Conservation (phyloP, 495 filamentous ascomycete genomes). For the Penicillium tannophilum region DNA sequence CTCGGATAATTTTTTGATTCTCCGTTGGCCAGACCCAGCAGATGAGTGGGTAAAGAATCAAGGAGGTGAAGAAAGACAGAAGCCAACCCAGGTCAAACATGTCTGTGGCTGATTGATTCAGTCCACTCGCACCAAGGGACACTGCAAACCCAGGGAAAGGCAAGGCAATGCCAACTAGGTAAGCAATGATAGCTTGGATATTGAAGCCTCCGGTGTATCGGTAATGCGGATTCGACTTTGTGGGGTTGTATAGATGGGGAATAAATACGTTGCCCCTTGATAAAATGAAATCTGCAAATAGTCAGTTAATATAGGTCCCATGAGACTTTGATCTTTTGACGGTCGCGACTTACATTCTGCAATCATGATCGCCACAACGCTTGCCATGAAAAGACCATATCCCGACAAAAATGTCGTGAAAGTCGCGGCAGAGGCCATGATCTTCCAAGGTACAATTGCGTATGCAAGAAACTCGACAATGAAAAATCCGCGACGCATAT, state of each 20-base stretch:
- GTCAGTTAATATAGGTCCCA: neutral
- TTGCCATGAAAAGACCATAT: slow-evolving; percentile 2
- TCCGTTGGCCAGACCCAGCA: slow-evolving; percentile 4
- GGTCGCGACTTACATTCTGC: neutral
- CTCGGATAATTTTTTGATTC: neutral
- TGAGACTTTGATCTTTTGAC: neutral
- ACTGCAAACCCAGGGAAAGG: slow-evolving; percentile 1
- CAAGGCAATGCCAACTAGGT: slow-evolving; percentile 3
- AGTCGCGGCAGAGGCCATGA: neutral
- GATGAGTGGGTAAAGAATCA: slow-evolving; percentile 2
- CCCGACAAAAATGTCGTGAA: neutral
- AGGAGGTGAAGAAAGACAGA: neutral
- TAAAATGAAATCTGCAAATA: neutral
- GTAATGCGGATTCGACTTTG: neutral
- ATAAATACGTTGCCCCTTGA: neutral
- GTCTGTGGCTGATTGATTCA: neutral
- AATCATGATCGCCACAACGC: neutral
- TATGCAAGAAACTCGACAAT: neutral
- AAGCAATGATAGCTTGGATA: slow-evolving; percentile 1
- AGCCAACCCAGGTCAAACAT: slow-evolving; percentile 5
- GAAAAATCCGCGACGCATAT: slow-evolving; percentile 5
- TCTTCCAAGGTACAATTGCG: neutral
- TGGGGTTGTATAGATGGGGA: neutral
- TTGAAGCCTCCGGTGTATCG: neutral
- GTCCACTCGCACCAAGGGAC: neutral